Conservation (phyloP, 371 early-diverging fungal species). For the Mortierella sp. region DNA sequence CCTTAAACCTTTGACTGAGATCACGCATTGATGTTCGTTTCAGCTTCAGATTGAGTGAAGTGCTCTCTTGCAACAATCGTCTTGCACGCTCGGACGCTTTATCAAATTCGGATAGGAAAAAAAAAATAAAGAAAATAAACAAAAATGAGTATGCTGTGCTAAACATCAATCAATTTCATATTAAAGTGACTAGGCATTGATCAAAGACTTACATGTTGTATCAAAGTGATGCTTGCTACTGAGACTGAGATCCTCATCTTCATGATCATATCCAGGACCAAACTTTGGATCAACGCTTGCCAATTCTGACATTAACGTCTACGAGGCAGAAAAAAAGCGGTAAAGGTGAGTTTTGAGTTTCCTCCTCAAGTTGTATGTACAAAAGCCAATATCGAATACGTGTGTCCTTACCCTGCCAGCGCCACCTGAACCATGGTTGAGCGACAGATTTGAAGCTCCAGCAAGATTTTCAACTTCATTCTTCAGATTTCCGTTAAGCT, state of each 20-base stretch:
- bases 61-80: conserved; percentile 37
- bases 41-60: conserved; percentile 28
- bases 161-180: neutral
- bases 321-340: neutral
- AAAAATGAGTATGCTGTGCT: neutral
- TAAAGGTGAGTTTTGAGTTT: neutral
- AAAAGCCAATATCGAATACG: too few species aligned
- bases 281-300: conserved; percentile 24
- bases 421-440: neutral
- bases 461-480: conserved; percentile 21
- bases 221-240: conserved; percentile 1
- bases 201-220: neutral
- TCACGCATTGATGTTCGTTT: conserved; percentile 47
- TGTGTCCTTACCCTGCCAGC: conserved; percentile 22
- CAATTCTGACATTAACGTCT: conserved; percentile 41
- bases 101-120: neutral
- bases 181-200: neutral
- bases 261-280: conserved; percentile 14
- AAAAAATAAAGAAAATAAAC: too few species aligned
- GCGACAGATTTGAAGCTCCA: neutral
- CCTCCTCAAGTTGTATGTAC: too few species aligned
- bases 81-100: conserved; percentile 33
- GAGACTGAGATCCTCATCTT: neutral
- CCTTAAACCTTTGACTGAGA: conserved; percentile 32
- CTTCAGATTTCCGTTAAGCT: conserved; percentile 28